A percentile compares a stretch with the other conserved stretches of the same genome.
Evolutionary conservation across 164 flowering plant genomes (phyloP).

Genomic region (Magnolia kwangsiensis): DNA sequence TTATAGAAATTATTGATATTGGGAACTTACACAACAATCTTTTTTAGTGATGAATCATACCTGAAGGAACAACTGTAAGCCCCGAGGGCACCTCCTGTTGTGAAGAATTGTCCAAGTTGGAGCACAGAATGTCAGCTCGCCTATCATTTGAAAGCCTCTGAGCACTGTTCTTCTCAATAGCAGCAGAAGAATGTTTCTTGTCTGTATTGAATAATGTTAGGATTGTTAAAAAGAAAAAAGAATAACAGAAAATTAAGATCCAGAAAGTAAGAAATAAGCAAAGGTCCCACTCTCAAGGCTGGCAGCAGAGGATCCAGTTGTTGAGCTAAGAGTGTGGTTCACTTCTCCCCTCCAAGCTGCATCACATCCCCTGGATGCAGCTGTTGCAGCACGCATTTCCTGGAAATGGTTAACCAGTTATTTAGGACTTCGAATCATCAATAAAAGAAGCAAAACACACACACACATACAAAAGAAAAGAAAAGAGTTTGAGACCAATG

Average conservation of each 20-base stretch:
- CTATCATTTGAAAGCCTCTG: constrained; percentile 22
- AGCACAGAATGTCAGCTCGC: constrained; percentile 25
- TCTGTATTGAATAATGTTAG: constrained; percentile 25
- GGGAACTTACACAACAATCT: not conserved
- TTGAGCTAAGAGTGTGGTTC: constrained; percentile 25
- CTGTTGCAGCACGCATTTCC: constrained; percentile 46
- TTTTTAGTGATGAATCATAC: constrained; percentile 20
- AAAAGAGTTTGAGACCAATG: not conserved
- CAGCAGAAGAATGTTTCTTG: constrained; percentile 28
- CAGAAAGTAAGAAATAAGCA: not conserved
- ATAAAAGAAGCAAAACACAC: not conserved
- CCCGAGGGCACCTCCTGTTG: constrained; percentile 54
- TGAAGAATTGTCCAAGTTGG: constrained; percentile 23
- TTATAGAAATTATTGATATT: not conserved
- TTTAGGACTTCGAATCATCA: constrained; percentile 7
- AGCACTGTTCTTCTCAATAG: constrained; percentile 22
- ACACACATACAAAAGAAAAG: not conserved
- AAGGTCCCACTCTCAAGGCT: constrained; percentile 42
- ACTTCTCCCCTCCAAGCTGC: constrained; percentile 51
- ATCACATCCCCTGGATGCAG: constrained; percentile 41
- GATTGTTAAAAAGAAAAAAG: constrained; percentile 3
- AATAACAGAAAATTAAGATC: not conserved
- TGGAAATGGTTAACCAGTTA: constrained; percentile 27
- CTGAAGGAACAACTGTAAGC: constrained; percentile 44
- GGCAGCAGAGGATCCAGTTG: constrained; percentile 23